Percentiles rank a stretch among this genome's conserved stretches.
phyloP scores from a whole-genome alignment of 2,329 filamentous ascomycete genomes.

The Pseudopyrenochaeta lycopersici region DNA sequence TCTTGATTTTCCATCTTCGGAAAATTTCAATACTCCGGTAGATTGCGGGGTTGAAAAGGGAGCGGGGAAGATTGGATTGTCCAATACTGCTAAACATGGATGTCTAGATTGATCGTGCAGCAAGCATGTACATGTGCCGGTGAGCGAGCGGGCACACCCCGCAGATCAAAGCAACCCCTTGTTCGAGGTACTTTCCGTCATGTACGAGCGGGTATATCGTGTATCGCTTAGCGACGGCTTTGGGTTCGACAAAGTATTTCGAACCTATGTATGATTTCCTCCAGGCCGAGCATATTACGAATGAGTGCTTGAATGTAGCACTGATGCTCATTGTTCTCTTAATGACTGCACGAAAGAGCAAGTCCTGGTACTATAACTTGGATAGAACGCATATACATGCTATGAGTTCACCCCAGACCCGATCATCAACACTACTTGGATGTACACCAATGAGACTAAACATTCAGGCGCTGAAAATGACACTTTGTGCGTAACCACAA shows the following conservation, averaged over 20 bases:
- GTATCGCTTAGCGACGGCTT: neutral
- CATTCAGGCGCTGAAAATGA: too few relatives aligned
- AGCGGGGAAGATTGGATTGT: neutral
- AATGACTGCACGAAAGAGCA: too few relatives aligned
- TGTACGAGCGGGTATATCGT: neutral
- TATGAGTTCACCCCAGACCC: too few relatives aligned
- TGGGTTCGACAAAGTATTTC: neutral
- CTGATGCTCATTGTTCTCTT: too few relatives aligned
- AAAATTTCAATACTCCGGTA: constrained; percentile 22
- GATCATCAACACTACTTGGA: too few relatives aligned
- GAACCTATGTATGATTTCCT: too few relatives aligned
- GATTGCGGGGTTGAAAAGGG: constrained; percentile 7
- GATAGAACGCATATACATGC: too few relatives aligned
- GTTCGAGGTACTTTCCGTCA: neutral
- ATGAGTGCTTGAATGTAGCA: too few relatives aligned
- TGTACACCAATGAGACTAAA: too few relatives aligned
- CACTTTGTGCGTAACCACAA: too few relatives aligned
- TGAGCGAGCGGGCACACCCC: neutral
- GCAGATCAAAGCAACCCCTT: neutral
- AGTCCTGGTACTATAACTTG: too few relatives aligned
- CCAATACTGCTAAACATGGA: constrained; percentile 11
- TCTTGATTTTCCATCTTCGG: constrained; percentile 12
- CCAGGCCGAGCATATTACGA: too few relatives aligned
- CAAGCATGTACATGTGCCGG: neutral
- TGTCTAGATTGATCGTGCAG: constrained; percentile 4